Evolutionary conservation across 441 rosid genomes (phyloP), one percentile per base, ranked within the genome.

Genomic region (Gossypium aridum): DNA sequence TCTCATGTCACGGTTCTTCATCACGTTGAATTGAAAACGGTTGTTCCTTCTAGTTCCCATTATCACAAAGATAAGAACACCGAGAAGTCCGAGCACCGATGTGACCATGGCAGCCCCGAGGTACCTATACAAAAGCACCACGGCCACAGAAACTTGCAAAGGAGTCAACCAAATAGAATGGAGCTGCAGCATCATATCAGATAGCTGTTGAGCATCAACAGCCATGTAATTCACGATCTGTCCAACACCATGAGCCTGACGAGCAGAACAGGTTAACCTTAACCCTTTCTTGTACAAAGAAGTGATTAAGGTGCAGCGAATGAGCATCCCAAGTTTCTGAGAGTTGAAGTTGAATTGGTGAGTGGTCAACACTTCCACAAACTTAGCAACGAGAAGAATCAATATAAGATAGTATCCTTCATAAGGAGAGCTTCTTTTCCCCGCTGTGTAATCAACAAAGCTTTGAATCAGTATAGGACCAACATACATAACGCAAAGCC

Each of bases 141-240:
- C 45, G 14, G 92, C 98, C 9, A 90, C 91, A 25, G 83, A 25
- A 17, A 90, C 85, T 75, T 94, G 98, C 64, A 94, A 72, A 2
- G 98, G 98, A 92, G 90, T 94, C 74, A 94, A 80, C 98, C 98
- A 94, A 51, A 92, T 79, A 19, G 97, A 80, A 79, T 94, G 98
- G 28, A 94, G 87, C 84, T 92, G 98, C 43, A 92, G 71, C 97
- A 94, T 94, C 97, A 92, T 92, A 78, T 94, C 98, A 25, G 97
- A 92, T 66, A 94, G 95, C 75, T 94, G 97, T 19, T 94, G 98
- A 1, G 98, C 97, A 82, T 94, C 98, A 7, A 94, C 95, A 10
- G 98, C 97, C 98, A 94, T 94, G 84, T 94, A 94, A 64, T 94
- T 94, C 61, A 94, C 98, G 64, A 94, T 94, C 76, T 92, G 96